These are phyloP conservation scores for Botryosphaeria dothidea DNA, from an alignment of 2,329 filamentous ascomycete genomes.

Conservation along the genomic window DNA sequence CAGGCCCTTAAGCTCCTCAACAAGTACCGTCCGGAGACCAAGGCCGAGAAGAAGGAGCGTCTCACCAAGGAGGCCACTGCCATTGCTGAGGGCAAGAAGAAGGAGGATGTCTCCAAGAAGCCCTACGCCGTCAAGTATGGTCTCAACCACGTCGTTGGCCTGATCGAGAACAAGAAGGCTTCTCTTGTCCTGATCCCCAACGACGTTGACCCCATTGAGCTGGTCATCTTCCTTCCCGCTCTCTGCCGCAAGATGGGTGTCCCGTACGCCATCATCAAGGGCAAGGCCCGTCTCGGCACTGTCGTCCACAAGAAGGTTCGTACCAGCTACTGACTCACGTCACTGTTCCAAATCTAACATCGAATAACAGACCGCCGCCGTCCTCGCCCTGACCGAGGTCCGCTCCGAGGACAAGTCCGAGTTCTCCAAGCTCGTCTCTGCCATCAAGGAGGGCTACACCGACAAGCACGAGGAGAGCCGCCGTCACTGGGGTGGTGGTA, in stretches of 20 bases:
- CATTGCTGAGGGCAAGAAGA: slow-evolving; percentile 99
- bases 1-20: slow-evolving; percentile 99
- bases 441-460: slow-evolving; percentile 97
- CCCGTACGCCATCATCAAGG: slow-evolving; percentile 98
- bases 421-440: slow-evolving; percentile 92
- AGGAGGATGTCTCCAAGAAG: slow-evolving; percentile 99
- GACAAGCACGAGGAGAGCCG: slow-evolving; percentile 92
- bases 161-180: slow-evolving; percentile 90
- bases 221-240: slow-evolving; percentile 98
- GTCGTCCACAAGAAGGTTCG: slow-evolving; percentile 99
- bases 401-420: slow-evolving; percentile 98
- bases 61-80: slow-evolving; percentile 97
- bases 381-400: slow-evolving; percentile 93
- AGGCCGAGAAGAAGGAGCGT: slow-evolving; percentile 99
- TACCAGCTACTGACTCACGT: background rate
- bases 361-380: slow-evolving; percentile 82
- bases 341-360: slow-evolving; percentile 29
- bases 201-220: slow-evolving; percentile 99
- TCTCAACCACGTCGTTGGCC: slow-evolving; percentile 84
- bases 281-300: slow-evolving; percentile 97
- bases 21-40: slow-evolving; percentile 99
- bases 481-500: slow-evolving; percentile 98
- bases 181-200: slow-evolving; percentile 97
- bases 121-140: slow-evolving; percentile 99
- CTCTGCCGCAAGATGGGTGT: slow-evolving; percentile 99